Conservation (phyloP, 345 rosid species). For the Kernera saxatilis region DNA sequence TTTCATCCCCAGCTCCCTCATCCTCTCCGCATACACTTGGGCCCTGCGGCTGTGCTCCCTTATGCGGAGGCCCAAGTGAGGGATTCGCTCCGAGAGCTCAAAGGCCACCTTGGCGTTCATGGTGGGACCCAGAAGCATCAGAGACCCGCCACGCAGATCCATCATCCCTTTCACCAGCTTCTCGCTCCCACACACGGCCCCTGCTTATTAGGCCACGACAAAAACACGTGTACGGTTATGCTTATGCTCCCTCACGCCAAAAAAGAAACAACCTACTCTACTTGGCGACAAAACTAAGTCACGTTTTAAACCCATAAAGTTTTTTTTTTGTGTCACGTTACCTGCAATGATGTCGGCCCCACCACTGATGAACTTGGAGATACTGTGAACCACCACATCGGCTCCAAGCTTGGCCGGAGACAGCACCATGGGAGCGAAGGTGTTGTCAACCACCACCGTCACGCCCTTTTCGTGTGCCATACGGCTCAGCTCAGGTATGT, state of each 20-base stretch:
- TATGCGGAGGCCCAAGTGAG: slow-evolving; percentile 80
- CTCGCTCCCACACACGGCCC: slow-evolving; percentile 88
- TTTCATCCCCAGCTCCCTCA: slow-evolving; percentile 66
- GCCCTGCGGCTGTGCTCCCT: slow-evolving; percentile 83
- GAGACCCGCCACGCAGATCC: slow-evolving; percentile 86
- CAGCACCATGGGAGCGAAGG: slow-evolving; percentile 85
- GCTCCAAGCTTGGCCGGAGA: slow-evolving; percentile 93
- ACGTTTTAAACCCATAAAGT: too few species aligned
- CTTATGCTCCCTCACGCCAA: slow-evolving; percentile 14
- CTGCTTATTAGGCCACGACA: slow-evolving; percentile 30
- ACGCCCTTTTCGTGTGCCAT: slow-evolving; percentile 78
- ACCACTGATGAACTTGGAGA: slow-evolving; percentile 92
- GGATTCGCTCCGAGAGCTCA: slow-evolving; percentile 79
- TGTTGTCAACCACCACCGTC: slow-evolving; percentile 81
- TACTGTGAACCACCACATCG: slow-evolving; percentile 88
- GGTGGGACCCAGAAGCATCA: slow-evolving; percentile 93
- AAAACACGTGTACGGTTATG: slow-evolving; percentile 33
- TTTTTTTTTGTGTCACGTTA: too few species aligned
- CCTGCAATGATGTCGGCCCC: slow-evolving; percentile 98
- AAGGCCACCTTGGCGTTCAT: slow-evolving; percentile 96
- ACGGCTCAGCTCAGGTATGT: slow-evolving; percentile 73
- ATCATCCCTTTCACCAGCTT: slow-evolving; percentile 83
- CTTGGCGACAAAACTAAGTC: slow-evolving; percentile 13
- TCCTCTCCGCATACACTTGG: slow-evolving; percentile 50
- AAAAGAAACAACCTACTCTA: neutral